These are phyloP conservation scores for Cystobasidium sp. DNA, from an alignment of 1,284 basidiomycete species.

Conservation along the genomic window DNA sequence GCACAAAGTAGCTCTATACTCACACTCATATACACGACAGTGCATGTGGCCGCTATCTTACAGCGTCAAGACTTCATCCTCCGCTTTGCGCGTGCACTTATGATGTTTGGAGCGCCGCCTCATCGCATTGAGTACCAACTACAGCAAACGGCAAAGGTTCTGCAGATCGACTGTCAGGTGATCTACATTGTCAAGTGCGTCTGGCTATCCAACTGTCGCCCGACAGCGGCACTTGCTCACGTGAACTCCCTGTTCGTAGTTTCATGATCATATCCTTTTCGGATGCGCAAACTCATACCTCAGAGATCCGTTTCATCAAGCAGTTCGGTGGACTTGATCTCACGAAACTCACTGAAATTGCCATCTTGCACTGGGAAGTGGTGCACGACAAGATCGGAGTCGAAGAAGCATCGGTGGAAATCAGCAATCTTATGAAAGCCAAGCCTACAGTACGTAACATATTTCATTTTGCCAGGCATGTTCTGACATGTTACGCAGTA, in stretches of 20 bases:
- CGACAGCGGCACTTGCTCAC: no score
- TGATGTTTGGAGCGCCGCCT: slow-evolving; percentile 84
- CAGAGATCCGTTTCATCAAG: slow-evolving; percentile 70
- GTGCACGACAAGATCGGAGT: slow-evolving; percentile 85
- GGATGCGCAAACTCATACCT: slow-evolving; percentile 80
- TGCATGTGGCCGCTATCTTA: slow-evolving; percentile 77
- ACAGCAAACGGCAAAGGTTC: slow-evolving; percentile 73
- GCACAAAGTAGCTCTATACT: neutral
- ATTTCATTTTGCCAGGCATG: slow-evolving; percentile 59
- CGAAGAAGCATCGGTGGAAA: slow-evolving; percentile 71
- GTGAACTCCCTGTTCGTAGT: neutral
- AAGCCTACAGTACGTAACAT: slow-evolving; percentile 46
- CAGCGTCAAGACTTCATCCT: slow-evolving; percentile 76
- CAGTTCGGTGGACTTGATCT: slow-evolving; percentile 65
- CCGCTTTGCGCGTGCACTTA: slow-evolving; percentile 76
- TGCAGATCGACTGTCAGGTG: slow-evolving; percentile 77
- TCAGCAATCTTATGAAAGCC: slow-evolving; percentile 77
- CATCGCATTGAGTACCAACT: slow-evolving; percentile 84
- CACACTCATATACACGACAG: neutral
- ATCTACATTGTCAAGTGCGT: slow-evolving; percentile 60
- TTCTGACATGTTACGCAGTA: slow-evolving; percentile 59
- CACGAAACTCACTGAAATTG: slow-evolving; percentile 70
- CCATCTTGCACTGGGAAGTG: slow-evolving; percentile 84
- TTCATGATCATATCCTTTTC: slow-evolving; percentile 67
- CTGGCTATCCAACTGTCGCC: no score